Base-by-base conservation (phyloP, 495 filamentous ascomycete genomes). In the Pseudevernia furfuracea region DNA sequence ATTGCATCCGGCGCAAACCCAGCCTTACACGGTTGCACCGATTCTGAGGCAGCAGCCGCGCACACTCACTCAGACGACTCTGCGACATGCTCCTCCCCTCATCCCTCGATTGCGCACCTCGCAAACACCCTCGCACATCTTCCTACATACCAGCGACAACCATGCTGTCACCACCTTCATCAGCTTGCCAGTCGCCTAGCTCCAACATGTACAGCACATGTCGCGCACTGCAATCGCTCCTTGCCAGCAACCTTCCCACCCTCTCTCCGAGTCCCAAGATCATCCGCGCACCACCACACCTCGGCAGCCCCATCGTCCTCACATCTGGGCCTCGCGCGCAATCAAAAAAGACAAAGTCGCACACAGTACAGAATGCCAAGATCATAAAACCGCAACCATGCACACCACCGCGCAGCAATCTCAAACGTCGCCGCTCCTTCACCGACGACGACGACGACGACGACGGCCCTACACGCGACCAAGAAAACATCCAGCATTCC, bases 221-320 rank as follows among this genome's bases (percentile, higher is more conserved):
- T 73, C 87, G 86, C 73, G 83, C 85, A 5, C 81, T 91, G 0
- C 88, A 91, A 68, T 84, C 84, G 0, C 84, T 89, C 64, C 79
- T 91, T 77, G 5, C 77, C 74, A 32, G 72, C 72, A 34, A 74
- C 78, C 19, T 71, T 72, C 15, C 72, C 73, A 64, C 78, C 65
- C 67, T 71, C 58, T 66, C 69, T 36, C 46, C 76, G 34, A 64
- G 52, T 71, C 69, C 74, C 75, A 52, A 68, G 36, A 75, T 36
- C 72, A 69, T 74, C 71, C 73, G 72, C 58, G 74, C 79, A 1
- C 76, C 77, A 41, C 72, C 74, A 6, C 78, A 80, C 32, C 79
- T 84, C 46, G 79, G 80, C 64, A 81, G 81, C 63, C 78, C 84
- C 10, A 69, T 72, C 71, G 15, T 69, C 71, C 70, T 81, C 60